A percentile compares a stretch with the other conserved stretches of the same genome.
Evolutionary conservation across 2,329 filamentous ascomycete genomes (phyloP).

Genomic region (Xylaria sp.): DNA sequence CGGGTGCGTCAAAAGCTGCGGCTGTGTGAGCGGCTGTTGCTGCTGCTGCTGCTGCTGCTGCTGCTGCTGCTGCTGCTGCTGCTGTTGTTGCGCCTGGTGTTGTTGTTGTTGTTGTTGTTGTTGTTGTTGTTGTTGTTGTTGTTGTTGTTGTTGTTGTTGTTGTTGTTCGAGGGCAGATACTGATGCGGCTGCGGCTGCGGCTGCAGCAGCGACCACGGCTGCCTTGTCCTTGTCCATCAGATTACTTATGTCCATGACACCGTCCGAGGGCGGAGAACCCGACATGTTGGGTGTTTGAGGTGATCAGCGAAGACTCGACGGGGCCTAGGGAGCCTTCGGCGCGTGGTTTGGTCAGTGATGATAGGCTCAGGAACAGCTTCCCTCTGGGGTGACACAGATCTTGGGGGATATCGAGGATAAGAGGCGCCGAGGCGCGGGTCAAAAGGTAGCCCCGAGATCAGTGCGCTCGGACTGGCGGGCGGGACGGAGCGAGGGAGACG

Average conservation of each 20-base stretch:
- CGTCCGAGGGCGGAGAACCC: constrained; percentile 47
- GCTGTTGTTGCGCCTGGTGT: too few relatives aligned
- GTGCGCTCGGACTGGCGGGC: constrained; percentile 8
- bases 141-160: neutral
- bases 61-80: constrained; percentile 26
- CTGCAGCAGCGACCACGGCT: constrained; percentile 43
- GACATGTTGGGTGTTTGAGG: constrained; percentile 44
- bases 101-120: neutral
- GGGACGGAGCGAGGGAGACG: constrained; percentile 6
- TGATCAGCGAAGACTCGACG: constrained; percentile 17
- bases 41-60: constrained; percentile 26
- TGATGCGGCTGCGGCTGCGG: constrained; percentile 41
- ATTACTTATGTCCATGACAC: constrained; percentile 51
- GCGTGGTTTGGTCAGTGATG: constrained; percentile 28
- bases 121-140: constrained; percentile 40
- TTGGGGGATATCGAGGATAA: constrained; percentile 14
- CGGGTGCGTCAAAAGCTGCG: constrained; percentile 42
- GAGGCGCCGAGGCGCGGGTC: constrained; percentile 31
- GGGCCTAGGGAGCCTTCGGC: constrained; percentile 19
- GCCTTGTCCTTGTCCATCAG: constrained; percentile 48
- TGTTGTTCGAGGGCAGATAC: constrained; percentile 42
- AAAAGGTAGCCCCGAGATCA: constrained; percentile 16
- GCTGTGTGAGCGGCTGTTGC: constrained; percentile 22
- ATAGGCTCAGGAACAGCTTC: constrained; percentile 13
- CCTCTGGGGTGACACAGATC: constrained; percentile 12